A percentile compares a stretch with the other conserved stretches of the same genome.
Evolutionary conservation across 495 filamentous ascomycete species (phyloP).

Genomic region (Daldinia concentrica): DNA sequence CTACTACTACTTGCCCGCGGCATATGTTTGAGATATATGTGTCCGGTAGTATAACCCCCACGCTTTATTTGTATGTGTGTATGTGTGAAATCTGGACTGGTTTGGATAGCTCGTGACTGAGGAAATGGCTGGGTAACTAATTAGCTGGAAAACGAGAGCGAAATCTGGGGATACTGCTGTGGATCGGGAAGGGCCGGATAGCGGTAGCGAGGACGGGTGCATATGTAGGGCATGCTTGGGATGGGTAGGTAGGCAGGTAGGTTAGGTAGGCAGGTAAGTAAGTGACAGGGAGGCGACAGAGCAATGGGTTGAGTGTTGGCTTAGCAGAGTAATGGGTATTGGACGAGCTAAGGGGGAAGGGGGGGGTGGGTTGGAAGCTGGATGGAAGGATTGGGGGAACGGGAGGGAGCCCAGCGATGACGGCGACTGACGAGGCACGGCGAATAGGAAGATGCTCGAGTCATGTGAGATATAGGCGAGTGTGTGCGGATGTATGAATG

Average conservation of each 20-base stretch:
- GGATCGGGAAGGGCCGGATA: not conserved
- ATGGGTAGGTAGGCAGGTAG: not conserved
- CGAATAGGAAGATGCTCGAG: slow-evolving; percentile 2
- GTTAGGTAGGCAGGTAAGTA: slow-evolving; percentile 2
- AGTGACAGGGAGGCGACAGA: not conserved
- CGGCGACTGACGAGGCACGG: not conserved
- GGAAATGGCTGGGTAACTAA: not conserved
- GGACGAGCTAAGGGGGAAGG: not conserved
- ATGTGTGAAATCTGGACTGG: not conserved
- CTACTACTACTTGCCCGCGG: not conserved
- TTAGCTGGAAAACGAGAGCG: no score
- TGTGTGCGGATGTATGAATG: not conserved
- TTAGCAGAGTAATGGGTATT: not conserved
- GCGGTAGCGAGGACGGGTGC: not conserved
- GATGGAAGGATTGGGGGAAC: not conserved
- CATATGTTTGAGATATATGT: not conserved
- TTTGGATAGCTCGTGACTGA: not conserved
- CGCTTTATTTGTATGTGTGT: not conserved
- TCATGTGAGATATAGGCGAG: slow-evolving; percentile 1
- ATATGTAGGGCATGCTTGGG: not conserved
- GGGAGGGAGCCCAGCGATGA: not conserved
- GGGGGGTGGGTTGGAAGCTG: not conserved
- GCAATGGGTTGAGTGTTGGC: not conserved
- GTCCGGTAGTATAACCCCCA: not conserved
- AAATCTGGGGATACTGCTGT: not conserved